Evolutionary conservation across 2,329 filamentous ascomycete species (phyloP), one percentile per base, ranked within the genome.

Genomic region (Erysiphe neolycopersici): DNA sequence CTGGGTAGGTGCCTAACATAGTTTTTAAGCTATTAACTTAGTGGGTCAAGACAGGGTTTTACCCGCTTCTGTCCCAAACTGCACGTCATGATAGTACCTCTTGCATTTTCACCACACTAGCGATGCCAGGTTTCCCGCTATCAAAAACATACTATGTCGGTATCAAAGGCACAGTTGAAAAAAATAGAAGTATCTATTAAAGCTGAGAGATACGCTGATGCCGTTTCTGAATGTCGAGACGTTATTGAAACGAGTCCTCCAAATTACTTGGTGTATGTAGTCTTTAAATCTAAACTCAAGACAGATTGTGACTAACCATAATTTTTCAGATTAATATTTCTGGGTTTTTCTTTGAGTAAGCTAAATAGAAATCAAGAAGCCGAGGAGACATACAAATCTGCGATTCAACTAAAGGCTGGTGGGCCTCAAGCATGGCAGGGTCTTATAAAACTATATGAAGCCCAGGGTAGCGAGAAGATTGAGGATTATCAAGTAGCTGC

Each of bases 361-460:
- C 69, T 78, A 48, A 71, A 73, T 47, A 69, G 74, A 47, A 61
- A 68, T 8, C 73, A 79, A 6, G 77, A 82, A 36, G 76, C 89
- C 0, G 84, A 89, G 52, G 69, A 67, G 31, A 72, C 76, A 1
- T 95, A 95, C 59, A 65, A 68, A 36, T 65, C 69, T 30, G 89
- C 87, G 1, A 71, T 79, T 5, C 64, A 66, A 17, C 63, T 82
- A 47, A 85, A 82, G 49, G 71, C 76, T 0, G 65, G 71, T 16
- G 84, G 94, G 51, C 64, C 73, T n/a, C 79, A 87, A 53, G 80
- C 80, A 50, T 95, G 82, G 83, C 80, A 93, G 57, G 89, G 89
- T 1, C 64, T 98, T 39, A 70, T 89, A 58, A 80, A 76, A 54
- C 61, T 95, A 29, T 94, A 83, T 56, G 82, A 93, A 60, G 78